A percentile compares a stretch with the other conserved stretches of the same genome.
Evolutionary conservation across 2,329 filamentous ascomycete genomes (phyloP).

Genomic region (Fusarium sp.): DNA sequence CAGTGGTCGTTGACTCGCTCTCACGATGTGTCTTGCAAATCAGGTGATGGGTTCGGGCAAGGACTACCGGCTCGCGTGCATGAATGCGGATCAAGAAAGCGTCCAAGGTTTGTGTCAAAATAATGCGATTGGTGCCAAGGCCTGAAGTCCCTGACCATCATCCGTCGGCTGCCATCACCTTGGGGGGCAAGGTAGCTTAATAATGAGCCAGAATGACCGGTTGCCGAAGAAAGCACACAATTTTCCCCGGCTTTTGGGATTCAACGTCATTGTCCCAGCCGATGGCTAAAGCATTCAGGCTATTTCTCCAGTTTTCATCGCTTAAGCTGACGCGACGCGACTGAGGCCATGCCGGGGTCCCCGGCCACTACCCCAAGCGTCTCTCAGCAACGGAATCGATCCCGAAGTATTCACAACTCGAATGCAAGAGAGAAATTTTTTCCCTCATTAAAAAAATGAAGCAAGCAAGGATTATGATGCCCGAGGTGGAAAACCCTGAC

Average conservation of each 20-base stretch:
- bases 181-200: neutral
- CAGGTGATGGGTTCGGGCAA: neutral
- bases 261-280: neutral
- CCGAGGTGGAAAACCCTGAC: conserved; percentile 3
- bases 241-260: neutral
- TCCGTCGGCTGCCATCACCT: neutral
- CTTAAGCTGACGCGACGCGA: neutral
- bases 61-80: neutral
- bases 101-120: neutral
- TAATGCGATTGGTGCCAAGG: neutral
- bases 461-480: neutral
- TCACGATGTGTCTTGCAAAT: neutral
- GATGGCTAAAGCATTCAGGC: neutral
- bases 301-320: conserved; percentile 1
- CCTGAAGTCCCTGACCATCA: neutral
- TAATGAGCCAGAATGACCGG: neutral
- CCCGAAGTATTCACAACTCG: neutral
- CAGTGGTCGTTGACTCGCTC: neutral
- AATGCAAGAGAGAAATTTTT: neutral
- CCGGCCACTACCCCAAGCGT: neutral
- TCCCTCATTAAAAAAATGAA: neutral
- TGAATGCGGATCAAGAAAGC: neutral
- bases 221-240: neutral
- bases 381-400: neutral
- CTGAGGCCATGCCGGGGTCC: neutral